Conservation (phyloP, 2,329 filamentous ascomycete genomes). For the Sporothrix euskadiensis region DNA sequence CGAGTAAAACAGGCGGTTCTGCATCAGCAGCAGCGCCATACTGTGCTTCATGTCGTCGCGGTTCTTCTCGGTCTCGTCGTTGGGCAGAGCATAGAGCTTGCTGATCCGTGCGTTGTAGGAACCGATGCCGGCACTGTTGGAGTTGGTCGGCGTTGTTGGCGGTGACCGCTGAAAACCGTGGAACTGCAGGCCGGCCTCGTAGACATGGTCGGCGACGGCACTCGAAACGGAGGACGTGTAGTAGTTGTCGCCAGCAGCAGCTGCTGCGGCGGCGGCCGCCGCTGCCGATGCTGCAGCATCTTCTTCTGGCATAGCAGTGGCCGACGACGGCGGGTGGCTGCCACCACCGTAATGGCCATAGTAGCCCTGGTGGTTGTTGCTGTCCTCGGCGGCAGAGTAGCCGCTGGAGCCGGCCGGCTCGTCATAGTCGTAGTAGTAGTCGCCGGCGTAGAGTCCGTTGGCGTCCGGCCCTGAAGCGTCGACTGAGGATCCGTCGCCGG, state of each 20-base stretch:
- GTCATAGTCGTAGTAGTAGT: slow-evolving; percentile 6
- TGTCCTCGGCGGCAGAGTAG: slow-evolving; percentile 8
- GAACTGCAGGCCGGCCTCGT: slow-evolving; percentile 41
- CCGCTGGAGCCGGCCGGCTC: not conserved
- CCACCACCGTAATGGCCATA: not conserved
- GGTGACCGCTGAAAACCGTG: slow-evolving; percentile 39
- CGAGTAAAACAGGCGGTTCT: slow-evolving; percentile 46
- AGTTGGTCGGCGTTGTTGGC: slow-evolving; percentile 31
- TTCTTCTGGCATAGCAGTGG: not conserved
- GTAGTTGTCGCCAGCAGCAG: slow-evolving; percentile 15
- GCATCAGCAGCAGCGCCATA: slow-evolving; percentile 41
- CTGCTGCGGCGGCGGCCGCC: not conserved
- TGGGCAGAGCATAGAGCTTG: slow-evolving; percentile 40
- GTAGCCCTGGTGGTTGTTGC: not conserved
- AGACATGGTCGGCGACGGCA: slow-evolving; percentile 39
- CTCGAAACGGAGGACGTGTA: slow-evolving; percentile 38
- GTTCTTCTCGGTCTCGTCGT: slow-evolving; percentile 46
- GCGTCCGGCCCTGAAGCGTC: not conserved
- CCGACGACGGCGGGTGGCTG: not conserved
- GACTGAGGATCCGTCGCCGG: not conserved
- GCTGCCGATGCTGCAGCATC: not conserved
- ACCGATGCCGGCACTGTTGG: slow-evolving; percentile 28
- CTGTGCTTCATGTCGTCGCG: slow-evolving; percentile 47
- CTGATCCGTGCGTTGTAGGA: slow-evolving; percentile 25
- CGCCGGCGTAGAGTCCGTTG: not conserved